Percentiles rank a stretch among this genome's conserved stretches.
These are phyloP conservation scores for Pistacia vera DNA, from an alignment of 345 rosid species.

Conservation along the genomic window DNA sequence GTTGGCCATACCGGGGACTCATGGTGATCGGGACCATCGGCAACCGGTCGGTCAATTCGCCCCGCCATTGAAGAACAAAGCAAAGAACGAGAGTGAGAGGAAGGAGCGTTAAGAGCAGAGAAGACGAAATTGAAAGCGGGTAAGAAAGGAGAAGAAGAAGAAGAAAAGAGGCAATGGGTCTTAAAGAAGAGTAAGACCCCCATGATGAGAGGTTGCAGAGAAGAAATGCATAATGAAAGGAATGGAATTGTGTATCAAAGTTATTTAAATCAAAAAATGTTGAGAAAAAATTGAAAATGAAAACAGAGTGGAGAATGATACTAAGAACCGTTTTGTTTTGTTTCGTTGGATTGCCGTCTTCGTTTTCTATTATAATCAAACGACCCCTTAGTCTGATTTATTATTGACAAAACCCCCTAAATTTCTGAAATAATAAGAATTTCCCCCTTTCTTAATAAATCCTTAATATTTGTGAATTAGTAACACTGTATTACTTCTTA, in stretches of 20 bases:
- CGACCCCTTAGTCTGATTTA: too few species aligned
- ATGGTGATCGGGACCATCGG: constrained; percentile 50
- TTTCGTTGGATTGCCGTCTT: neutral
- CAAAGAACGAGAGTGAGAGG: constrained; percentile 58
- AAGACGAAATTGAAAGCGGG: constrained; percentile 31
- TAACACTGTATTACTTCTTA: too few species aligned
- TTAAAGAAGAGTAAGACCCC: constrained; percentile 34
- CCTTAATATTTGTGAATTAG: too few species aligned
- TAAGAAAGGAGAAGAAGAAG: constrained; percentile 8
- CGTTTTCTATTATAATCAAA: neutral
- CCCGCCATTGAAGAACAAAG: constrained; percentile 76
- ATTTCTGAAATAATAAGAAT: too few species aligned
- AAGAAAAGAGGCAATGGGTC: constrained; percentile 24
- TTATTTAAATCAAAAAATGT: neutral
- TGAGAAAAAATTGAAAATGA: neutral
- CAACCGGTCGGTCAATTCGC: constrained; percentile 44
- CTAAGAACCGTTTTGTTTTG: constrained; percentile 31
- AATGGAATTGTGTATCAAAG: neutral
- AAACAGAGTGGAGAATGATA: neutral
- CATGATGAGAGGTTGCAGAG: constrained; percentile 30
- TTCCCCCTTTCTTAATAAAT: too few species aligned
- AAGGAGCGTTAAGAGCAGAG: constrained; percentile 52
- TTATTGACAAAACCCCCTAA: too few species aligned
- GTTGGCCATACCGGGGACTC: constrained; percentile 63
- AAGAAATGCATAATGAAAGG: neutral